phyloP scores from a whole-genome alignment of 2,329 filamentous ascomycete genomes.

The Colletotrichum simmondsii region DNA sequence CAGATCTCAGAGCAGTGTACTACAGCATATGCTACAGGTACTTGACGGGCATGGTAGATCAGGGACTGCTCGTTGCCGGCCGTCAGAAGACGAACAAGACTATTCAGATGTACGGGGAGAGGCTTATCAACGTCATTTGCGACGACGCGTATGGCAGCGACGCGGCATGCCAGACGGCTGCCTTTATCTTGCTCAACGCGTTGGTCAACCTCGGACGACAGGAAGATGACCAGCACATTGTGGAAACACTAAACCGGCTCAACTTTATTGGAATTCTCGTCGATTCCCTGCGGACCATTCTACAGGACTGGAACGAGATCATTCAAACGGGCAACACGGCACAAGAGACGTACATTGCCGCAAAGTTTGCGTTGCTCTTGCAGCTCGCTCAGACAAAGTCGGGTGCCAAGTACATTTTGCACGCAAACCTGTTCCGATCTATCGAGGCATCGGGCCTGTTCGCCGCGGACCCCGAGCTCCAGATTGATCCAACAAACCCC shows the following conservation, averaged over 20 bases:
- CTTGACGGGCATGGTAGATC: constrained; percentile 74
- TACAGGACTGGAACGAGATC: constrained; percentile 75
- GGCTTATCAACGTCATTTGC: constrained; percentile 86
- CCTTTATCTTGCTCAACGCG: constrained; percentile 84
- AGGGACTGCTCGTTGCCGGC: constrained; percentile 58
- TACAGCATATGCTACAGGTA: constrained; percentile 94
- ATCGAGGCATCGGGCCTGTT: constrained; percentile 88
- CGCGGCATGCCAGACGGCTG: constrained; percentile 83
- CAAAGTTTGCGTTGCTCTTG: constrained; percentile 84
- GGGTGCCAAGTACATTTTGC: constrained; percentile 89
- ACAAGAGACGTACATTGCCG: constrained; percentile 67
- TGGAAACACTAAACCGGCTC: constrained; percentile 82
- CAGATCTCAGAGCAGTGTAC: constrained; percentile 82
- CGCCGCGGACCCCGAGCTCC: constrained; percentile 89
- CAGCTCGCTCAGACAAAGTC: constrained; percentile 84
- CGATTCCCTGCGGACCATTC: constrained; percentile 83
- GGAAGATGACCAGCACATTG: constrained; percentile 78
- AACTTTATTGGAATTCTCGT: constrained; percentile 94
- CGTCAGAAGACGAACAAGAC: constrained; percentile 77
- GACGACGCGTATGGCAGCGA: constrained; percentile 93
- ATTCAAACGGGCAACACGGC: constrained; percentile 56
- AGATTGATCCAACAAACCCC: constrained; percentile 78
- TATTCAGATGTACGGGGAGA: constrained; percentile 75
- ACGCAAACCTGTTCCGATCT: constrained; percentile 86
- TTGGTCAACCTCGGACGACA: constrained; percentile 79